Base-by-base conservation (phyloP, 495 filamentous ascomycete genomes). In the Durotheca rogersii region DNA sequence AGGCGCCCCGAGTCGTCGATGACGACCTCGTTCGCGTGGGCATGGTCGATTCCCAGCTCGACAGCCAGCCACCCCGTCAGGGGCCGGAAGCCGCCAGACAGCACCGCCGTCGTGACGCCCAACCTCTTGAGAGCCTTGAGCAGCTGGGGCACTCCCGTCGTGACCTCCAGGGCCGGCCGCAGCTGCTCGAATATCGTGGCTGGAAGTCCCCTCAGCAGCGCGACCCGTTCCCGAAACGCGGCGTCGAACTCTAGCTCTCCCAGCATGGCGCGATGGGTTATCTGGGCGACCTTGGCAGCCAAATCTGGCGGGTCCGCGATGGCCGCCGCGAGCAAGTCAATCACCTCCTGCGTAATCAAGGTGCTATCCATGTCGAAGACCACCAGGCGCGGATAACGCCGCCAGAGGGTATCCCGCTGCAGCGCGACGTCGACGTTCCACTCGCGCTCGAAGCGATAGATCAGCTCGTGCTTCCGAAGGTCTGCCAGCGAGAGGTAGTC, bases 361-460 rank as follows among this genome's bases (percentile, higher is more conserved):
- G 93, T 98, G 51, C 85, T 90, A 68, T 98, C 93, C 93, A 98
- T 98, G 64, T 98, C 93, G 58, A 98, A 98, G 18, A 95, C 83
- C 1, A 88, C 90, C 4, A 98, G 72, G 2, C 88, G 83, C 62
- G 89, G 87, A 64, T 90, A 78, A 16, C 81, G 77, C 32, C 86
- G 79, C 73, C 83, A 89, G n/a, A 88, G 73, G 21, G 74, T 79
- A 51, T 90, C 86, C 35, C 61, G 57, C 64, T 90, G 85, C 40
- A 94, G 71, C 7, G 85, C 81, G 7, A 89, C 82, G 60, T 95
- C 89, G 23, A 94, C 81, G 56, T 89, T 89, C 88, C 88, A 93
- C 67, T 91, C 86, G 20, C 80, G 77, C 76, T 93, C 88, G 53
- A 91, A 92, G 11, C 82, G 77, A 74, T 85, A 88, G 48, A 95